A percentile compares a stretch with the other conserved stretches of the same genome.
Evolutionary conservation across 495 filamentous ascomycete species (phyloP).

Genomic region (Peziza echinospora): DNA sequence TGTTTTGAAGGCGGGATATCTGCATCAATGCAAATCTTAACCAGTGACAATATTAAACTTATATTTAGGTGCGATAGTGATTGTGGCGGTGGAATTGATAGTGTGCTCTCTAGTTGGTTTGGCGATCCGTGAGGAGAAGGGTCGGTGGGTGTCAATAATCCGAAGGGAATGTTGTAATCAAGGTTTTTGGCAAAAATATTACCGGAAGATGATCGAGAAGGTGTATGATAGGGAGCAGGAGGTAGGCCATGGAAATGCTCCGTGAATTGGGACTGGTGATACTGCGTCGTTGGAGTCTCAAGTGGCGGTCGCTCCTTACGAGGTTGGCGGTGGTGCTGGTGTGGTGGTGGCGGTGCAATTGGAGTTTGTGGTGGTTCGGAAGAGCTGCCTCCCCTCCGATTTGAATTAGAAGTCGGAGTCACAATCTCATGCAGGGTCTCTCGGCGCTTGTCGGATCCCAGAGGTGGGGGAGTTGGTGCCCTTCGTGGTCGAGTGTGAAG

Average conservation of each 20-base stretch:
- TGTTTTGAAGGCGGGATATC: constrained; percentile 8
- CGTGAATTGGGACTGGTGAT: background rate
- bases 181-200: too few species aligned
- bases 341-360: background rate
- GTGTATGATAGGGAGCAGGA: constrained; percentile 16
- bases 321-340: background rate
- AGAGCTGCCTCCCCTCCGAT: background rate
- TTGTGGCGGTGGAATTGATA: constrained; percentile 25
- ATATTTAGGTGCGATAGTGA: constrained; percentile 25
- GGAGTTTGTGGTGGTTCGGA: background rate
- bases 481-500: background rate
- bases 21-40: constrained; percentile 13
- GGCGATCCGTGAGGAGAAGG: background rate
- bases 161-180: background rate
- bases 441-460: background rate
- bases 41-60: constrained; percentile 9
- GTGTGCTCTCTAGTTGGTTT: background rate
- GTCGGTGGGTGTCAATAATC: background rate
- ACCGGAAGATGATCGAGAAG: constrained; percentile 12
- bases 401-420: background rate
- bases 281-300: background rate
- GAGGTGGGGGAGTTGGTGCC: background rate
- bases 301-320: background rate
- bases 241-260: background rate
- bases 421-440: background rate